phyloP scores from a whole-genome alignment of 1,284 basidiomycete genomes.

The Leccinum variabile region DNA sequence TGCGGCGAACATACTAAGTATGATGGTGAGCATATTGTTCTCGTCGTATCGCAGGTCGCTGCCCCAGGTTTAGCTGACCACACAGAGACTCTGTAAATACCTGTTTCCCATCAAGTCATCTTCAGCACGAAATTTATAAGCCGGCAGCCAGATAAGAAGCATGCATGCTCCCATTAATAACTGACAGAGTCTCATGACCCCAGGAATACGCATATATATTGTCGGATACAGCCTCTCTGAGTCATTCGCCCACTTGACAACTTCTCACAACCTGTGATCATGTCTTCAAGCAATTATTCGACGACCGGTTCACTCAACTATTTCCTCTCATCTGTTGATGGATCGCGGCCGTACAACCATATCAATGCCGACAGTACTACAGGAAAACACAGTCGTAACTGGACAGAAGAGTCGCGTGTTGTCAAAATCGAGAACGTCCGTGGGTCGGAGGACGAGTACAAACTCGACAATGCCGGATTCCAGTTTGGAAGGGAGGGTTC shows the following conservation, averaged over 20 bases:
- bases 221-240: neutral
- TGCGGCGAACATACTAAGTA: neutral
- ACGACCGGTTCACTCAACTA: conserved; percentile 25
- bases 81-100: neutral
- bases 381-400: conserved; percentile 13
- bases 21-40: neutral
- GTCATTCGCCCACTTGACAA: neutral
- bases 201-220: conserved; percentile 14
- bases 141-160: conserved; percentile 2
- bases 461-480: conserved; percentile 53
- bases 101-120: neutral
- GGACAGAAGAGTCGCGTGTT: conserved; percentile 13
- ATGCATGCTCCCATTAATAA: conserved; percentile 1
- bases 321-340: conserved; percentile 20
- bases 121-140: conserved; percentile 5
- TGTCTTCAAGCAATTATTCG: conserved; percentile 21
- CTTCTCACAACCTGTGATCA: conserved; percentile 3
- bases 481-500: conserved; percentile 36
- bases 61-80: neutral
- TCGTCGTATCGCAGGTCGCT: neutral
- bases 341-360: conserved; percentile 17
- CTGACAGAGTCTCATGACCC: conserved; percentile 1
- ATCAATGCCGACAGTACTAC: conserved; percentile 18
- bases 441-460: conserved; percentile 43
- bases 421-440: conserved; percentile 42